phyloP scores from a whole-genome alignment of 129 eudicot genomes.

The Flaveria brownii region DNA sequence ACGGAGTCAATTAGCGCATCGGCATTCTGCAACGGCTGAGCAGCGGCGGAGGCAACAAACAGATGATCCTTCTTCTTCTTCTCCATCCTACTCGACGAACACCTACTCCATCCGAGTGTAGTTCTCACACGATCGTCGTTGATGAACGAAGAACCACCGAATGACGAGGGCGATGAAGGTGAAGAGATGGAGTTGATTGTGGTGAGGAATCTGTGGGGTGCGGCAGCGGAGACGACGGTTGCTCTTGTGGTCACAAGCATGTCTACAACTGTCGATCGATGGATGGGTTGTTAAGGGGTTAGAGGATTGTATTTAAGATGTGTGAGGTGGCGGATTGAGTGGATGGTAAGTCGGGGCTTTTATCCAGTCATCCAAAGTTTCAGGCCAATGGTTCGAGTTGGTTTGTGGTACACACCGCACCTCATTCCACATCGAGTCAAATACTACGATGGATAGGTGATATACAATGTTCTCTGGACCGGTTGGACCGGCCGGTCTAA shows the following conservation, averaged over 20 bases:
- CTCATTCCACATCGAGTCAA: no score
- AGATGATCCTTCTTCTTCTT: conserved; percentile 46
- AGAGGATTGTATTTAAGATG: not conserved
- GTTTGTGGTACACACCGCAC: not conserved
- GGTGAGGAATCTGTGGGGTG: conserved; percentile 26
- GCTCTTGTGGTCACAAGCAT: conserved; percentile 55
- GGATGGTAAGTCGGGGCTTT: conserved; percentile 23
- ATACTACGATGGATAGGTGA: no score
- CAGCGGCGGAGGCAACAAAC: conserved; percentile 55
- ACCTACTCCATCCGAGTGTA: conserved; percentile 35
- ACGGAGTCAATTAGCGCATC: conserved; percentile 87
- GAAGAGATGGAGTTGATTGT: conserved; percentile 21
- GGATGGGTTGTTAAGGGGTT: not conserved
- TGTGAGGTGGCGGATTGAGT: conserved; percentile 40
- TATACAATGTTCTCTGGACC: no score
- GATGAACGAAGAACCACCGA: conserved; percentile 11
- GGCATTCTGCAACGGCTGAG: conserved; percentile 64
- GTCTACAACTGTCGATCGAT: conserved; percentile 25
- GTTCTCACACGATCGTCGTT: conserved; percentile 1
- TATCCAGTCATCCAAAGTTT: conserved; percentile 22
- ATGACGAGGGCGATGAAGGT: not conserved
- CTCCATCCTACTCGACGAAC: conserved; percentile 12
- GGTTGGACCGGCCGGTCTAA: no score
- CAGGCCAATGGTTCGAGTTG: not conserved
- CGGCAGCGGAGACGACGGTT: conserved; percentile 43